Base-by-base conservation (phyloP, 768 basidiomycete species). In the Solioccasus polychromus region DNA sequence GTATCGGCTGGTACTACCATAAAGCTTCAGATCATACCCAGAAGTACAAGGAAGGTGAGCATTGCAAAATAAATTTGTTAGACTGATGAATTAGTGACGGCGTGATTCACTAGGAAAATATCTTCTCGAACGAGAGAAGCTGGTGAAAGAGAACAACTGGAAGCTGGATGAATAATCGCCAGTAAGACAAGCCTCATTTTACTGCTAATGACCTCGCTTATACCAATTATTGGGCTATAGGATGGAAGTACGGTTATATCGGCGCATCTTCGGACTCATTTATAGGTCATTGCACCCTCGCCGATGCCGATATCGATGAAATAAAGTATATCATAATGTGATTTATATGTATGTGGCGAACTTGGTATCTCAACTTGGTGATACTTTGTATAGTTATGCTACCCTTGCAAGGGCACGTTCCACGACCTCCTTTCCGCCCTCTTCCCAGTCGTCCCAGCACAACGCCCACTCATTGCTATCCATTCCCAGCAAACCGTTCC, bases 91-190 rank as follows among this genome's bases (percentile, higher is more conserved):
- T n/a, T n/a, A 10, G 25, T 30, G 24, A 29, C 22, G 11, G 35
- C 22, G 8, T 35, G 35, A 9, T n/a, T 28, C 14, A 5, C 22
- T 43, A 91, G 88, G 86, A 11, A 91, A 91, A 63, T 92, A 85
- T 59, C 70, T 92, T 8, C 70, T 92, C 25, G 88, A 92, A 60
- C 74, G 83, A 35, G 88, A 90, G 71, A 84, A 79, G 58, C 66
- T 90, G 11, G 70, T 88, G 39, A 92, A 91, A 59, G 87, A 91
- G 61, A 92, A 92, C 57, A 77, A 78, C 20, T 92, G 88, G 88
- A 76, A 64, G 32, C 58, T 89, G 46, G 80, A 85, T 55, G 68
- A 73, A 14, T 72, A 56, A 49, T 31, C 9, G 4, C 17, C 14
- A 8, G 50, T 53, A 19, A 50, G 42, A 25, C 20, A 17, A 30